Conservation (phyloP, 331 rosid genomes). For the Phaseolus coccineus region DNA sequence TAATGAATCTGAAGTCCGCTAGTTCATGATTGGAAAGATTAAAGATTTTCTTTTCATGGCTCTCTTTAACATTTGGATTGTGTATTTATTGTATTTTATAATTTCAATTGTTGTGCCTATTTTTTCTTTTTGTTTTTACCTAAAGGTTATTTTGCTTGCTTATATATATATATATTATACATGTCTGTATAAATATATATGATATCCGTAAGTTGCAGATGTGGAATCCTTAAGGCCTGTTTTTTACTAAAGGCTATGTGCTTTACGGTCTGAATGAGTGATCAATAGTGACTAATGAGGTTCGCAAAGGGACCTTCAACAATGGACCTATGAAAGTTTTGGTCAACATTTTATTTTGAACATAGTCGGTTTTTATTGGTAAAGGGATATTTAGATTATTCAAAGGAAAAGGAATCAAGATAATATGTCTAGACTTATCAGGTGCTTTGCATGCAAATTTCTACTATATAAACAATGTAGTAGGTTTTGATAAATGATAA, state of each 20-base stretch:
- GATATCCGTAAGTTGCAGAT: not conserved
- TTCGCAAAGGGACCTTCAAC: not conserved
- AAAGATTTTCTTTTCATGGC: not conserved
- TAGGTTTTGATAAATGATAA: not conserved
- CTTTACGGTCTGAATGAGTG: constrained; percentile 1
- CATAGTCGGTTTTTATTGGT: not conserved
- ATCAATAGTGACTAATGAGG: constrained; percentile 16
- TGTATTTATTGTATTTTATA: not conserved
- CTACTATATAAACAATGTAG: constrained; percentile 18
- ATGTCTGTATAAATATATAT: not conserved
- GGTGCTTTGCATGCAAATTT: constrained; percentile 20
- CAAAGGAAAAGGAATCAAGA: constrained; percentile 10
- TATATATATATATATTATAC: not conserved
- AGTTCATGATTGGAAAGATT: constrained; percentile 22
- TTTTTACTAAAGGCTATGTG: not conserved
- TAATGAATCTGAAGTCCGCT: constrained; percentile 13
- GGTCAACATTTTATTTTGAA: constrained; percentile 9
- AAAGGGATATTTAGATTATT: constrained; percentile 18
- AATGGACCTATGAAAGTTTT: constrained; percentile 17
- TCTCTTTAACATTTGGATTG: constrained; percentile 24
- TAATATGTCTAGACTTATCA: not conserved
- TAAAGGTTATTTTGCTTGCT: not conserved
- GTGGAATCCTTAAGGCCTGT: constrained; percentile 21
- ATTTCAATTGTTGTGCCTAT: constrained; percentile 8
- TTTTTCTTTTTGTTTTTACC: not conserved